These are phyloP conservation scores for Protomyces inundatus DNA, from an alignment of 1,139 yeast species.

Conservation along the genomic window DNA sequence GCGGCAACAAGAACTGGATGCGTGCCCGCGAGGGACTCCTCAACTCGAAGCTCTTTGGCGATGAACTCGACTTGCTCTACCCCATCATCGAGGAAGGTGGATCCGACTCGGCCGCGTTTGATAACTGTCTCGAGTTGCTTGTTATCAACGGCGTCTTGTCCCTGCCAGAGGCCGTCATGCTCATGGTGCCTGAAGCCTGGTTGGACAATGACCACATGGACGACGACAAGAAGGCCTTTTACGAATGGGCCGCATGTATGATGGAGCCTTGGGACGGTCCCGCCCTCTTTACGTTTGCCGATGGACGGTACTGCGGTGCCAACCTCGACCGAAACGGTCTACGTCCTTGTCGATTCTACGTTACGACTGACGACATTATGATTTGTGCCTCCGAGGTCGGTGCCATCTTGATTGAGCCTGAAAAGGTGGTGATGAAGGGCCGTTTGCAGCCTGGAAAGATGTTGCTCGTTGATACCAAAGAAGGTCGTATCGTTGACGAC, in stretches of 20 bases:
- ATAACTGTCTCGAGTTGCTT: constrained; percentile 85
- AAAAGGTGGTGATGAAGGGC: constrained; percentile 79
- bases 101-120: constrained; percentile 98
- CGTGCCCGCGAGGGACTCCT: constrained; percentile 97
- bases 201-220: constrained; percentile 80
- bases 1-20: constrained; percentile 99
- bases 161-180: constrained; percentile 94
- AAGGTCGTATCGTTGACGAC: constrained; percentile 90
- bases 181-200: constrained; percentile 98
- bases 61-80: constrained; percentile 79
- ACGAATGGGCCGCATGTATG: constrained; percentile 98
- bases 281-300: constrained; percentile 92
- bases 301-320: constrained; percentile 97
- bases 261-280: constrained; percentile 99
- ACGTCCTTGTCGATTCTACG: constrained; percentile 96
- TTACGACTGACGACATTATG: constrained; percentile 90
- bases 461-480: constrained; percentile 89
- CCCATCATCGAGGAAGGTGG: constrained; percentile 99
- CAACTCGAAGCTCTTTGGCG: constrained; percentile 82
- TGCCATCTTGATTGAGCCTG: constrained; percentile 83
- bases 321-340: constrained; percentile 94
- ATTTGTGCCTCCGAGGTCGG: constrained; percentile 99
- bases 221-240: constrained; percentile 85
- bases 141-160: constrained; percentile 88
- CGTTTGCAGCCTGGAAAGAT: constrained; percentile 94